Conservation (phyloP, 331 rosid genomes). For the Cydonia oblonga region DNA sequence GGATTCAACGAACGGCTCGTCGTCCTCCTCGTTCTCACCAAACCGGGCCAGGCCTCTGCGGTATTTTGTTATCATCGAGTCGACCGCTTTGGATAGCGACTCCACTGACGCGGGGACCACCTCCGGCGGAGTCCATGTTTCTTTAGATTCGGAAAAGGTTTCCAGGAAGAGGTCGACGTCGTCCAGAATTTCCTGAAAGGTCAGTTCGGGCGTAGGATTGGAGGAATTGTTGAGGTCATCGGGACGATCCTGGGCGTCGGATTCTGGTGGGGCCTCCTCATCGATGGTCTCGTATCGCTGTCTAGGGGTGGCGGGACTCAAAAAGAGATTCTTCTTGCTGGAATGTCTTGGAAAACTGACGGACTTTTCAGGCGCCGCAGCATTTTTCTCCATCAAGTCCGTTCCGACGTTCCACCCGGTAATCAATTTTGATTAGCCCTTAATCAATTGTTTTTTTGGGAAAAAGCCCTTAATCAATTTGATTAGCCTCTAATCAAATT, state of each 20-base stretch:
- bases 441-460: too few relatives aligned
- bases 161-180: conserved; percentile 42
- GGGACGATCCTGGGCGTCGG: background rate
- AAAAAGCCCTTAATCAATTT: background rate
- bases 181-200: conserved; percentile 12
- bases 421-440: background rate
- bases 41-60: conserved; percentile 10
- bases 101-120: conserved; percentile 30
- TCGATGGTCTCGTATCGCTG: background rate
- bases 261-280: background rate
- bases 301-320: background rate
- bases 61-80: conserved; percentile 24
- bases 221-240: background rate
- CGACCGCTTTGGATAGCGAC: conserved; percentile 21
- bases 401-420: background rate
- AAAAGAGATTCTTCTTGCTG: background rate
- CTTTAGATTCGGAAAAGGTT: background rate
- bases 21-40: conserved; percentile 28
- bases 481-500: background rate
- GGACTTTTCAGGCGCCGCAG: conserved; percentile 6
- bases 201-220: background rate
- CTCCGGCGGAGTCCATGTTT: background rate
- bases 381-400: conserved; percentile 9
- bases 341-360: conserved; percentile 5
- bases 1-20: conserved; percentile 21